phyloP scores from a whole-genome alignment of 352 stramenopile species.

The Phytophthora pisi region DNA sequence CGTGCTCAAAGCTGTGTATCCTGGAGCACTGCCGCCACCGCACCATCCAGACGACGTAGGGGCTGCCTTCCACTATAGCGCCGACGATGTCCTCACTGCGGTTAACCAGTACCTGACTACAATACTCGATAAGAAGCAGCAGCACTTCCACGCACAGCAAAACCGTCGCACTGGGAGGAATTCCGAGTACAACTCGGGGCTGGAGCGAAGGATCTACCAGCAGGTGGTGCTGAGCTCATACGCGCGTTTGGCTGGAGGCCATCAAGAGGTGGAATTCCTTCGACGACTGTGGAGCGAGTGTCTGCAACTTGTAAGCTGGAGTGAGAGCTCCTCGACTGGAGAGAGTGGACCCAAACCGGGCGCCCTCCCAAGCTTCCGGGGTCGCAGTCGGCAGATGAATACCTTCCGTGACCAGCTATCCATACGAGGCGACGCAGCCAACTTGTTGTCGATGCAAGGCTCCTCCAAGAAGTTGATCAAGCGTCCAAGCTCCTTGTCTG shows the following conservation, averaged over 20 bases:
- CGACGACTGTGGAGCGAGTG: constrained; percentile 32
- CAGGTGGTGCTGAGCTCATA: constrained; percentile 35
- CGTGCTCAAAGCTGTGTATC: constrained; percentile 17
- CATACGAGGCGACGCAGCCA: background rate
- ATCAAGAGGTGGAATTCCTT: constrained; percentile 27
- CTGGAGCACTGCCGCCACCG: constrained; percentile 9
- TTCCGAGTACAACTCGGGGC: background rate
- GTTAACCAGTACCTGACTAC: constrained; percentile 23
- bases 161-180: background rate
- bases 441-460: background rate
- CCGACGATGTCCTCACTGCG: constrained; percentile 34
- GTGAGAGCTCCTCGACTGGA: background rate
- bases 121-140: constrained; percentile 18
- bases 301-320: constrained; percentile 20
- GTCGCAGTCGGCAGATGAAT: constrained; percentile 20
- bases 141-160: constrained; percentile 3
- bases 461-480: constrained; percentile 10
- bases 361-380: constrained; percentile 1
- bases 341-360: background rate
- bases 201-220: constrained; percentile 23
- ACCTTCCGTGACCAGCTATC: constrained; percentile 6
- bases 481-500: background rate
- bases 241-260: constrained; percentile 13
- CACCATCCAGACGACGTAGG: constrained; percentile 1
- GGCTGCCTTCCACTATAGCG: constrained; percentile 16